Conservation (phyloP, 2,329 filamentous ascomycete species). For the Aspergillus melleus region DNA sequence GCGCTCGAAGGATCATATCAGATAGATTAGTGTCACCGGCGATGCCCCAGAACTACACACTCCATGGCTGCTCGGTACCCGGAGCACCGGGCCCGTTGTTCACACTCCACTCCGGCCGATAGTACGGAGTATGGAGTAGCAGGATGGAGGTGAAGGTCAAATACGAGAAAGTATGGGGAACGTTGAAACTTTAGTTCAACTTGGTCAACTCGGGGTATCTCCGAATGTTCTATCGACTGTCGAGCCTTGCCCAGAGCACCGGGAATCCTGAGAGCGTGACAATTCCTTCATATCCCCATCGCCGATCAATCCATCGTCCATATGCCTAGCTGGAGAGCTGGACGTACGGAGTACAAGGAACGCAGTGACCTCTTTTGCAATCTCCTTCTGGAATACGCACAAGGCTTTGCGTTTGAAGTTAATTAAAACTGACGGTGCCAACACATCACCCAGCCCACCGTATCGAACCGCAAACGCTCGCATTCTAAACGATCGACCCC, state of each 20-base stretch:
- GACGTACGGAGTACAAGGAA: background rate
- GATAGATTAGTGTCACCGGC: background rate
- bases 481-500: background rate
- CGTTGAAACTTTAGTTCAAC: background rate
- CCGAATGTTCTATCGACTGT: background rate
- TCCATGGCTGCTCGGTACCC: background rate
- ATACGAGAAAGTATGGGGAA: background rate
- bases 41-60: background rate
- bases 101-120: background rate
- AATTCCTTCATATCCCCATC: background rate
- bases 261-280: background rate
- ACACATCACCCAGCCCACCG: background rate
- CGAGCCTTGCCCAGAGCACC: background rate
- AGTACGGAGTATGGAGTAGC: too few species aligned
- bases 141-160: background rate
- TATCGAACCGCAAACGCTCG: too few species aligned
- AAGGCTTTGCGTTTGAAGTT: background rate
- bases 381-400: background rate
- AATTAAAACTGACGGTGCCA: background rate
- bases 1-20: background rate
- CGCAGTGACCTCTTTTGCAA: background rate
- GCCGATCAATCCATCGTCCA: background rate
- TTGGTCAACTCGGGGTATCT: background rate
- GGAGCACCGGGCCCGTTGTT: background rate
- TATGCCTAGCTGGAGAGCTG: background rate